Evolutionary conservation across 148 eudicot genomes (phyloP).

Genomic region (Vaccinium macrocarpon): DNA sequence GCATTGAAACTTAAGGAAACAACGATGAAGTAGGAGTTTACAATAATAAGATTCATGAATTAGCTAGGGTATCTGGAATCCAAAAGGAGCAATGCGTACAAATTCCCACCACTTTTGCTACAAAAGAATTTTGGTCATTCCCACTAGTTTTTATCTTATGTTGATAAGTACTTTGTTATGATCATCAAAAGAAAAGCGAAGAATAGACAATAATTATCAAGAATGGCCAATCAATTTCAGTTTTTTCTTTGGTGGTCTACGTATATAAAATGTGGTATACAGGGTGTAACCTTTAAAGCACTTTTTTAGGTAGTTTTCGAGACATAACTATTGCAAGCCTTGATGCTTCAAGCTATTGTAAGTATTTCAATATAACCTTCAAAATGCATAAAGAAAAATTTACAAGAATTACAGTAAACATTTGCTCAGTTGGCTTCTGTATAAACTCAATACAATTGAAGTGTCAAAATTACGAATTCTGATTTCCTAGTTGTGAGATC

Average conservation of each 20-base stretch:
- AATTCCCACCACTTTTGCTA: neutral
- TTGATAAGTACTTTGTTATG: neutral
- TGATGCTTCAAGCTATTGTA: neutral
- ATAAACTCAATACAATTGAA: neutral
- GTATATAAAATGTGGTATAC: neutral
- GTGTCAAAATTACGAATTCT: neutral
- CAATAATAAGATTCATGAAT: neutral
- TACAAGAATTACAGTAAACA: neutral
- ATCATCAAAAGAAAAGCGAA: neutral
- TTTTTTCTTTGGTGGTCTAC: neutral
- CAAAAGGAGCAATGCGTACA: neutral
- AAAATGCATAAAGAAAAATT: neutral
- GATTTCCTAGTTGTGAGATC: neutral
- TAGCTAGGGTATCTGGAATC: neutral
- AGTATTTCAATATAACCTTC: neutral
- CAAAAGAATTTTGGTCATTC: neutral
- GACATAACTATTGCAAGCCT: neutral
- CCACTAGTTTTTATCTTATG: neutral
- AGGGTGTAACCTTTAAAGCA: neutral
- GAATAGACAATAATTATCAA: neutral
- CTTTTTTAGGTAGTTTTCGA: neutral
- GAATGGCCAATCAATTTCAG: neutral
- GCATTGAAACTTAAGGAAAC: neutral
- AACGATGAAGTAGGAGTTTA: neutral
- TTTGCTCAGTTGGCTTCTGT: neutral